A percentile compares a stretch with the other conserved stretches of the same genome.
Conservation (phyloP, 225 moss, liverwort and hornwort species). For the Thuidium tamariscinum region DNA sequence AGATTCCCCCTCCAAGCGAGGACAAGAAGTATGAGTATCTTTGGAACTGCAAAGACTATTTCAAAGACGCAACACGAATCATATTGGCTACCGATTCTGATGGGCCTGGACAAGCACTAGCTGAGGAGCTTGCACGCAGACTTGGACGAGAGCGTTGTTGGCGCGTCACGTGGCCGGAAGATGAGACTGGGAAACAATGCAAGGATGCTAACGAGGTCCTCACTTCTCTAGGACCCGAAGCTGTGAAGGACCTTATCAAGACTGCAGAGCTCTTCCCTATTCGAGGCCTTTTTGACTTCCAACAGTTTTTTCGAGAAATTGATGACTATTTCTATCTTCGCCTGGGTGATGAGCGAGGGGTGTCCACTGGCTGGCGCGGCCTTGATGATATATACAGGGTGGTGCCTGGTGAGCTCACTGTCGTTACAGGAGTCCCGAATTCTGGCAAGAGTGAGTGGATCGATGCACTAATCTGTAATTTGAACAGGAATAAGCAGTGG, state of each 20-base stretch:
- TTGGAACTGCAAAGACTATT: slow-evolving; percentile 87
- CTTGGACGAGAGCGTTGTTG: slow-evolving; percentile 98
- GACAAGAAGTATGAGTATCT: slow-evolving; percentile 93
- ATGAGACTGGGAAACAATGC: slow-evolving; percentile 38
- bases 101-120: slow-evolving; percentile 89
- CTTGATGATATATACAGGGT: slow-evolving; percentile 82
- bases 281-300: slow-evolving; percentile 79
- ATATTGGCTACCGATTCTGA: slow-evolving; percentile 92
- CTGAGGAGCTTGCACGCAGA: slow-evolving; percentile 93
- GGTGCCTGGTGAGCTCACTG: slow-evolving; percentile 93
- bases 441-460: slow-evolving; percentile 99
- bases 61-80: slow-evolving; percentile 76
- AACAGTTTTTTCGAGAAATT: slow-evolving; percentile 83
- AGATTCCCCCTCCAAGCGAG: slow-evolving; percentile 40
- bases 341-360: slow-evolving; percentile 91
- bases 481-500: slow-evolving; percentile 69
- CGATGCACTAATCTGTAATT: slow-evolving; percentile 93
- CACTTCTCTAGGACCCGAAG: slow-evolving; percentile 40
- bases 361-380: slow-evolving; percentile 83
- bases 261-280: slow-evolving; percentile 86
- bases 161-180: slow-evolving; percentile 85
- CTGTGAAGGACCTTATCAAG: slow-evolving; percentile 56
- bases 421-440: slow-evolving; percentile 94
- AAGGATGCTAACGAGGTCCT: slow-evolving; percentile 99
- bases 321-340: slow-evolving; percentile 93